Evolutionary conservation across 2,329 filamentous ascomycete species (phyloP).

Genomic region (Penicillium glabrum): DNA sequence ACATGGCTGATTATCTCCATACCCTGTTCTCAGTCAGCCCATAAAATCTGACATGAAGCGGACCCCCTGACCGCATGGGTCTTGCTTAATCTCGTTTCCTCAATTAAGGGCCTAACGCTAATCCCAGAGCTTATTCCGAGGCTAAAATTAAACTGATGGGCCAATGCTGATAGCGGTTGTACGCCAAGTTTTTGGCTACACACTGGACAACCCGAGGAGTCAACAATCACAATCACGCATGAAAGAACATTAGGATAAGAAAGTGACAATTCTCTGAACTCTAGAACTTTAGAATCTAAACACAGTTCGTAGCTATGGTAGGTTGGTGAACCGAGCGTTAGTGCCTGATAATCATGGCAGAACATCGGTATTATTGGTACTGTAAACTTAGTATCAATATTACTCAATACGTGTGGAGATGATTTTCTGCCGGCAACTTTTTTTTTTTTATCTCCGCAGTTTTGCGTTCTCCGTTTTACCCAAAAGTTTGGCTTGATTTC

Average conservation of each 20-base stretch:
- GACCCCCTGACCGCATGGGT: neutral
- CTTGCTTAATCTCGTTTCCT: neutral
- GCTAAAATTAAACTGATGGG: neutral
- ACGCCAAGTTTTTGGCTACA: neutral
- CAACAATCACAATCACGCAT: neutral
- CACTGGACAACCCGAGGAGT: neutral
- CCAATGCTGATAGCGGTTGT: neutral
- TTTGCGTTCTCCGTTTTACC: neutral
- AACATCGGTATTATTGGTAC: neutral
- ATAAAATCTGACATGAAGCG: slow-evolving; percentile 5
- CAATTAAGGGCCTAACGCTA: neutral
- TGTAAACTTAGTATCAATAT: neutral
- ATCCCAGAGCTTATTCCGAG: neutral
- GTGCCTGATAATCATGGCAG: neutral
- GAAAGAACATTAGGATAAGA: neutral
- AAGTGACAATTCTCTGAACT: no score
- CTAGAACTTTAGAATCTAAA: neutral
- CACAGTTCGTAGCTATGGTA: neutral
- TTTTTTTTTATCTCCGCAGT: neutral
- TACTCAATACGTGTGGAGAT: slow-evolving; percentile 1
- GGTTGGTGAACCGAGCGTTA: neutral
- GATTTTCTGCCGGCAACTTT: neutral
- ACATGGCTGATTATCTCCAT: neutral
- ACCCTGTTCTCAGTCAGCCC: neutral
- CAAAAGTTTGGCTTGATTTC: neutral